Percentiles rank a stretch among this genome's conserved stretches.
These are phyloP conservation scores for Symmetrospora coprosmae DNA, from an alignment of 768 basidiomycete species.

Conservation along the genomic window DNA sequence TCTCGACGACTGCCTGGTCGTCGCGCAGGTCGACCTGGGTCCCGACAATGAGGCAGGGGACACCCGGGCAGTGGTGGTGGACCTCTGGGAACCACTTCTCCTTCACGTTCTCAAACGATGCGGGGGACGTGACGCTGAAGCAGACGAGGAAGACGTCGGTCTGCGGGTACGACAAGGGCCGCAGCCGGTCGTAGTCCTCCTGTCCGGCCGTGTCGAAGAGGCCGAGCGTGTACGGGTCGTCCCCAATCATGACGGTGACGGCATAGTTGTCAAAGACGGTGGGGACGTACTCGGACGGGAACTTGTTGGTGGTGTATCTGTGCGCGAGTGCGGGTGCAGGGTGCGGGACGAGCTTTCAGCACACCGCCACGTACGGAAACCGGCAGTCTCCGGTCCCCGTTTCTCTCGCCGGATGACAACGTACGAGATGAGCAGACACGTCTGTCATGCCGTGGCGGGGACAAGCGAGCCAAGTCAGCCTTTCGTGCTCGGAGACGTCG, in stretches of 20 bases:
- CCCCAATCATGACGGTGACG: slow-evolving; percentile 99
- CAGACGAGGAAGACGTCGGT: slow-evolving; percentile 99
- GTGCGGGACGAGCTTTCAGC: neutral
- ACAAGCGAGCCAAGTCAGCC: neutral
- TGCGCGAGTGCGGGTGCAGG: neutral
- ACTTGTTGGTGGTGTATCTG: slow-evolving; percentile 78
- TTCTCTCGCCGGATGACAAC: neutral
- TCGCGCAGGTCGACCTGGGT: slow-evolving; percentile 96
- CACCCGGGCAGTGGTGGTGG: slow-evolving; percentile 97
- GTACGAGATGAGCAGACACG: slow-evolving; percentile 83
- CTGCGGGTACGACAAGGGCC: slow-evolving; percentile 97
- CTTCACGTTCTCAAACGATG: slow-evolving; percentile 99
- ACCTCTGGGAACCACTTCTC: slow-evolving; percentile 99
- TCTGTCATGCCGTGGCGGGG: slow-evolving; percentile 42
- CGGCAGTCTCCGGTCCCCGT: neutral
- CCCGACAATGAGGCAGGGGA: slow-evolving; percentile 96
- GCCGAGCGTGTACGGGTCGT: slow-evolving; percentile 95
- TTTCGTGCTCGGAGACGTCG: no score
- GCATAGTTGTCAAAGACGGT: slow-evolving; percentile 97
- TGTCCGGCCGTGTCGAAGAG: slow-evolving; percentile 98
- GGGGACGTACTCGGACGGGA: slow-evolving; percentile 96
- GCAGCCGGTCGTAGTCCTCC: slow-evolving; percentile 98
- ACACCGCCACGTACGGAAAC: neutral
- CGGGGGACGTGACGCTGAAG: slow-evolving; percentile 96
- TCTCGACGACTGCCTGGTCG: slow-evolving; percentile 82